phyloP scores from a whole-genome alignment of 352 stramenopile genomes.

The Globisporangium irregulare region DNA sequence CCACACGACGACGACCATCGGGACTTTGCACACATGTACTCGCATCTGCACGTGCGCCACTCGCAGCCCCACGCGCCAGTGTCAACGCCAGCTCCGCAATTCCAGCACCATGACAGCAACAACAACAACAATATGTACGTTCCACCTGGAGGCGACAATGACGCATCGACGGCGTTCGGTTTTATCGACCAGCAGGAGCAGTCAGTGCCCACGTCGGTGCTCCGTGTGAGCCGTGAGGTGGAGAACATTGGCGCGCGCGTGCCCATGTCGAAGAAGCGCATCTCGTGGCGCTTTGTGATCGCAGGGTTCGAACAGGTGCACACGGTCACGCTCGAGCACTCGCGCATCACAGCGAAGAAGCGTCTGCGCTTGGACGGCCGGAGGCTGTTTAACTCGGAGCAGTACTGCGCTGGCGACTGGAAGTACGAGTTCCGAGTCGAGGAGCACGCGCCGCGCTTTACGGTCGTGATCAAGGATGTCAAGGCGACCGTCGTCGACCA shows the following conservation, averaged over 20 bases:
- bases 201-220: conserved; percentile 20
- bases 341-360: conserved; percentile 80
- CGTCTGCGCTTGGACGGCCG: conserved; percentile 74
- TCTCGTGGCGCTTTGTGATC: conserved; percentile 85
- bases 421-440: conserved; percentile 71
- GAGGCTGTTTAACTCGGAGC: conserved; percentile 67
- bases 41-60: conserved; percentile 32
- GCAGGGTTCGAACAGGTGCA: conserved; percentile 71
- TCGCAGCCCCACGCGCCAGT: neutral
- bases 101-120: neutral
- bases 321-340: conserved; percentile 84
- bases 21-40: conserved; percentile 10
- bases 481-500: conserved; percentile 71
- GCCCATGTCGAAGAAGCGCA: conserved; percentile 79
- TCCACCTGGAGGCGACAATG: neutral
- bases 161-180: neutral
- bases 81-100: neutral
- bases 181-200: neutral
- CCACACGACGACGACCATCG: conserved; percentile 19
- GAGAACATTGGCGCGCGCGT: conserved; percentile 85
- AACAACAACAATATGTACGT: neutral
- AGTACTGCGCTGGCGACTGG: conserved; percentile 71
- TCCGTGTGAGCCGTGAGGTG: conserved; percentile 64
- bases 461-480: conserved; percentile 71
- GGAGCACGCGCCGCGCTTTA: conserved; percentile 33